A percentile compares a stretch with the other conserved stretches of the same genome.
These are phyloP conservation scores for Taphrina populina DNA, from an alignment of 1,139 yeast genomes.

Conservation along the genomic window DNA sequence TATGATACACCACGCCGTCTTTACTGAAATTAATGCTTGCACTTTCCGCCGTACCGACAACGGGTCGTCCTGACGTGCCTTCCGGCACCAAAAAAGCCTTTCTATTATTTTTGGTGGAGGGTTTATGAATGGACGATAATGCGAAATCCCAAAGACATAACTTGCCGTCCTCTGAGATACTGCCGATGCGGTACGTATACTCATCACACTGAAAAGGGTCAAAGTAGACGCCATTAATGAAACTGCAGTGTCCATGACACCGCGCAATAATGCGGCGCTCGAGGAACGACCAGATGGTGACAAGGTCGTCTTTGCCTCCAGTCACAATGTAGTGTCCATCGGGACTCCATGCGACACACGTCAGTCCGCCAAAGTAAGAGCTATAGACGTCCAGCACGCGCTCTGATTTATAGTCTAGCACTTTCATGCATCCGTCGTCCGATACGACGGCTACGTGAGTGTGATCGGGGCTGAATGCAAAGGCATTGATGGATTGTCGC, in stretches of 20 bases:
- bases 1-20: conserved; percentile 39
- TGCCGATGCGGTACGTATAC: conserved; percentile 56
- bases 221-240: conserved; percentile 55
- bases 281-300: conserved; percentile 45
- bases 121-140: conserved; percentile 54
- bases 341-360: conserved; percentile 59
- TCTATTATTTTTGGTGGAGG: conserved; percentile 36
- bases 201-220: conserved; percentile 48
- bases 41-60: conserved; percentile 3
- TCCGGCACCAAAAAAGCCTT: not conserved
- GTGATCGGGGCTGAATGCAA: conserved; percentile 53
- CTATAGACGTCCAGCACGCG: conserved; percentile 59
- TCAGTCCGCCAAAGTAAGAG: conserved; percentile 67
- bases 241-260: conserved; percentile 67
- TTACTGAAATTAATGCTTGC: conserved; percentile 18
- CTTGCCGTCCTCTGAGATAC: conserved; percentile 71
- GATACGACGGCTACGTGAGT: conserved; percentile 54
- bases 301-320: conserved; percentile 53
- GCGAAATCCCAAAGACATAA: conserved; percentile 72
- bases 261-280: conserved; percentile 46
- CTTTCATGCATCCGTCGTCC: conserved; percentile 65
- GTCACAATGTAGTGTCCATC: conserved; percentile 62
- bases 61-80: not conserved
- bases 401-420: conserved; percentile 57
- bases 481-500: conserved; percentile 57